These are phyloP conservation scores for Hansenula lynferdii DNA, from an alignment of 1,139 yeast genomes.

Conservation along the genomic window DNA sequence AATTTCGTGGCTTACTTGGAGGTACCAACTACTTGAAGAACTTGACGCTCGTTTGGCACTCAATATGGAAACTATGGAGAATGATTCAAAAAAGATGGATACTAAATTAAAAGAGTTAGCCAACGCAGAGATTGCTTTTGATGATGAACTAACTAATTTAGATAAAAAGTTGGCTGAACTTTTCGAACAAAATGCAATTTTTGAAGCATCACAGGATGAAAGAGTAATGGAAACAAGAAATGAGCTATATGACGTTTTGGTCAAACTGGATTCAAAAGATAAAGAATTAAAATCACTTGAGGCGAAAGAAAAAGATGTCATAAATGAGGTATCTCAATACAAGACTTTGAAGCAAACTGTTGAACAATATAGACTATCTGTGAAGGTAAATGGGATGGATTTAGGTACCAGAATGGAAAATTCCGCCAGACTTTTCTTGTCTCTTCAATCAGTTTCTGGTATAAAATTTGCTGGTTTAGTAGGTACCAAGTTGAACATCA, in stretches of 20 bases:
- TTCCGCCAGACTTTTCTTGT: conserved; percentile 13
- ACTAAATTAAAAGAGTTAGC: conserved; percentile 18
- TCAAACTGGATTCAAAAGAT: conserved; percentile 4
- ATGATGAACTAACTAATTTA: conserved; percentile 1
- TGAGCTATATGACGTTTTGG: conserved; percentile 2
- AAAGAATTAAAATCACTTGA: conserved; percentile 4
- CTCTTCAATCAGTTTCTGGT: conserved; percentile 22
- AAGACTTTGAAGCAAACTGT: background rate
- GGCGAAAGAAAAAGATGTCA: background rate
- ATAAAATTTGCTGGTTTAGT: conserved; percentile 14
- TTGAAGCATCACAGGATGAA: background rate
- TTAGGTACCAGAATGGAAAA: conserved; percentile 18
- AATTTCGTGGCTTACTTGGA: conserved; percentile 48
- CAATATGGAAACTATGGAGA: conserved; percentile 23
- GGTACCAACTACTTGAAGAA: conserved; percentile 39
- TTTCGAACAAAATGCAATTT: background rate
- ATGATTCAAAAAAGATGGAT: conserved; percentile 25
- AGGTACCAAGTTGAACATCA: conserved; percentile 13
- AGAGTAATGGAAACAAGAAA: conserved; percentile 1
- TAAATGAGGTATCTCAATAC: background rate
- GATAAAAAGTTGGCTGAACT: background rate
- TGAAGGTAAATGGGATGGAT: conserved; percentile 8
- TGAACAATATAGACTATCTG: conserved; percentile 1
- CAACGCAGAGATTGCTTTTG: conserved; percentile 2
- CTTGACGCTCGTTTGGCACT: conserved; percentile 16